Evolutionary conservation across 2,329 filamentous ascomycete species (phyloP).

Genomic region (Ascochyta viciae-villosae): DNA sequence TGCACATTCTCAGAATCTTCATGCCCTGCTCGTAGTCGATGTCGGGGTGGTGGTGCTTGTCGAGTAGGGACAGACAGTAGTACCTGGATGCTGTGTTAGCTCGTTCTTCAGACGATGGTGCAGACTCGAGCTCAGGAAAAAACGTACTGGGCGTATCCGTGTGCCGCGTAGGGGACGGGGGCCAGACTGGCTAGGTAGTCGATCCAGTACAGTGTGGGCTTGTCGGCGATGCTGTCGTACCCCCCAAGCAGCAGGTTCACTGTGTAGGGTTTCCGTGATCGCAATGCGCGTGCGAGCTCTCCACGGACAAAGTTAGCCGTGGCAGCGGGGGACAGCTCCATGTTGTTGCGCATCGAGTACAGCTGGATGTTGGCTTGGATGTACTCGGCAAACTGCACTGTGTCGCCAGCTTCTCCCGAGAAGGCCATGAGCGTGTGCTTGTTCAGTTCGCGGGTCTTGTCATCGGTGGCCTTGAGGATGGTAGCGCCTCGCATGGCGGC

Average conservation of each 20-base stretch:
- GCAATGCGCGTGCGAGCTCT: slow-evolving; percentile 88
- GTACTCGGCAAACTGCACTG: slow-evolving; percentile 99
- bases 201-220: slow-evolving; percentile 94
- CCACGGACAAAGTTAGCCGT: slow-evolving; percentile 92
- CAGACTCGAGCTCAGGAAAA: not conserved
- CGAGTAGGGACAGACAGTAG: slow-evolving; percentile 96
- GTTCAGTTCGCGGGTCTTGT: slow-evolving; percentile 94
- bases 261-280: slow-evolving; percentile 92
- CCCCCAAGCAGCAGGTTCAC: slow-evolving; percentile 96
- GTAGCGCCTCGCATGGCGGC: slow-evolving; percentile 97
- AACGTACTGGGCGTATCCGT: slow-evolving; percentile 93
- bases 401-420: slow-evolving; percentile 95
- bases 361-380: slow-evolving; percentile 98
- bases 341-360: slow-evolving; percentile 97
- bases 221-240: slow-evolving; percentile 87
- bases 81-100: slow-evolving; percentile 63
- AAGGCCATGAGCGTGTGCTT: slow-evolving; percentile 94
- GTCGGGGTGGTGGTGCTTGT: slow-evolving; percentile 98
- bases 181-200: slow-evolving; percentile 93
- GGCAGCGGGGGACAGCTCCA: slow-evolving; percentile 86
- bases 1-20: slow-evolving; percentile 93
- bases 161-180: slow-evolving; percentile 90
- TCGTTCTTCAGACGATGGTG: not conserved
- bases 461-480: slow-evolving; percentile 91
- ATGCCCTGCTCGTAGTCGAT: slow-evolving; percentile 88